Conservation (phyloP, 805 yeast species). For the Cyberlindnera japonica region DNA sequence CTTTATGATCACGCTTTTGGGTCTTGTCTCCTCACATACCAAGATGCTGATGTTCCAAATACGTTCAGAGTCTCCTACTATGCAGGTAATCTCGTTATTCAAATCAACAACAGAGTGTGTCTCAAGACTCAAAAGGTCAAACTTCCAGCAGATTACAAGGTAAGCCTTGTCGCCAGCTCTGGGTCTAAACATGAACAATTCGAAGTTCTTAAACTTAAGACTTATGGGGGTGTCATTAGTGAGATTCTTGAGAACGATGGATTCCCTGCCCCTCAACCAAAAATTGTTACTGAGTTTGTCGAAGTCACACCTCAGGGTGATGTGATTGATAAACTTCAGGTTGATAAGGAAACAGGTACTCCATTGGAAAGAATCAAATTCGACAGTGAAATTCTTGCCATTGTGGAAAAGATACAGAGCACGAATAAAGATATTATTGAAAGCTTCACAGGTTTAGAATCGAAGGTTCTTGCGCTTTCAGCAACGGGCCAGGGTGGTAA, state of each 20-base stretch:
- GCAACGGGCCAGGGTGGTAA: conserved; percentile 9
- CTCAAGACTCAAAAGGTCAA: conserved; percentile 57
- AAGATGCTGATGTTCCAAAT: conserved; percentile 67
- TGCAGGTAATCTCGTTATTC: conserved; percentile 52
- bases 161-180: conserved; percentile 54
- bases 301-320: conserved; percentile 34
- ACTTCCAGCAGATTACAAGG: conserved; percentile 40
- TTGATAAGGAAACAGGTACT: background rate
- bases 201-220: conserved; percentile 58
- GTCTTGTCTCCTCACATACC: conserved; percentile 54
- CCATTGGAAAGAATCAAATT: conserved; percentile 8
- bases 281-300: conserved; percentile 39
- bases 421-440: conserved; percentile 20
- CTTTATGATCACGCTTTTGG: conserved; percentile 42
- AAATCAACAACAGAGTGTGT: conserved; percentile 67
- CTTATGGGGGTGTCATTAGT: conserved; percentile 49
- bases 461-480: conserved; percentile 19
- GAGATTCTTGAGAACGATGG: conserved; percentile 60
- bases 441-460: conserved; percentile 14
- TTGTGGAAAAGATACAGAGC: conserved; percentile 16
- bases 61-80: conserved; percentile 65
- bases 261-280: conserved; percentile 41
- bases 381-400: conserved; percentile 6
- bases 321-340: conserved; percentile 5
- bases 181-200: conserved; percentile 50